Percentiles rank a stretch among this genome's conserved stretches.
These are phyloP conservation scores for Aspergillus heteromorphus DNA, from an alignment of 495 filamentous ascomycete genomes.

Conservation along the genomic window DNA sequence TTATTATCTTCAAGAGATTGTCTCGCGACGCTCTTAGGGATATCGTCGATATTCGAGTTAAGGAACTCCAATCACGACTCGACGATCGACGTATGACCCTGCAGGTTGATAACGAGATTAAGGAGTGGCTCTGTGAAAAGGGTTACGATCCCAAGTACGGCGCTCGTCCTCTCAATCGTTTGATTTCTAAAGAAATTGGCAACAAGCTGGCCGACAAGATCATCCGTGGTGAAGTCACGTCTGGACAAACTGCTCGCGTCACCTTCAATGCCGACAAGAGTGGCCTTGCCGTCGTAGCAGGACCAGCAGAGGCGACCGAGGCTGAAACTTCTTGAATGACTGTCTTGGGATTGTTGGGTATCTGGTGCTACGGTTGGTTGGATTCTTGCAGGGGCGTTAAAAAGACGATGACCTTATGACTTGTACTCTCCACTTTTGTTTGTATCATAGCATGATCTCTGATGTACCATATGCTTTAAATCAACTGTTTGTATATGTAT, in stretches of 20 bases:
- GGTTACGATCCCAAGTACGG: conserved; percentile 91
- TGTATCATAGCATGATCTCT: conserved; percentile 19
- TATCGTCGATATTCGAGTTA: conserved; percentile 88
- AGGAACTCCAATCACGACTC: conserved; percentile 76
- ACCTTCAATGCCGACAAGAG: conserved; percentile 48
- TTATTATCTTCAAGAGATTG: conserved; percentile 89
- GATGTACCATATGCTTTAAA: conserved; percentile 12
- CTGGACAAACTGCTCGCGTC: conserved; percentile 66
- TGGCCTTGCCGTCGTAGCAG: conserved; percentile 26
- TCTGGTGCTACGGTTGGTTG: not conserved
- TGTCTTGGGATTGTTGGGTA: conserved; percentile 3
- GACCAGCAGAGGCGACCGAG: conserved; percentile 8
- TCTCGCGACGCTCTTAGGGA: conserved; percentile 73
- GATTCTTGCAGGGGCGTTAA: not conserved
- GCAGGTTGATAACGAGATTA: conserved; percentile 62
- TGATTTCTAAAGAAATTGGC: conserved; percentile 83
- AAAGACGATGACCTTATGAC: not conserved
- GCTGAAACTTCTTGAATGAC: not conserved
- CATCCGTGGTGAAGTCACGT: conserved; percentile 75
- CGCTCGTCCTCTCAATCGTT: conserved; percentile 85
- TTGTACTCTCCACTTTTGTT: not conserved
- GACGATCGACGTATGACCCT: conserved; percentile 81
- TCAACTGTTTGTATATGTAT: conserved; percentile 1
- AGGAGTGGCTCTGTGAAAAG: conserved; percentile 77
- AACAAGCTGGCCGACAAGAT: conserved; percentile 87